These are phyloP conservation scores for Suillus bovinus DNA, from an alignment of 768 basidiomycete genomes.

Conservation along the genomic window DNA sequence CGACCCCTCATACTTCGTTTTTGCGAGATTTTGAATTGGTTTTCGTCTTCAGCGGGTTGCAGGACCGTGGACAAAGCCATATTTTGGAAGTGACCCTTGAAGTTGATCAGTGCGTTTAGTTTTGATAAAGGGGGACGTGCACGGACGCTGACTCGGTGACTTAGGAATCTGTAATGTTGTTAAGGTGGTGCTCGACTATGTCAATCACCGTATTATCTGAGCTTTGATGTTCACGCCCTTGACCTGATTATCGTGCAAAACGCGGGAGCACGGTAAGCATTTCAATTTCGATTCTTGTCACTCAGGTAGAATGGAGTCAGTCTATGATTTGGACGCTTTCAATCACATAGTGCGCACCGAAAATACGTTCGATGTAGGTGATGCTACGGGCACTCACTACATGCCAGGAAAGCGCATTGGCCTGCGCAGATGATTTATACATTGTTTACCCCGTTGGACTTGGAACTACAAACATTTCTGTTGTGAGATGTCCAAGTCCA, in stretches of 20 bases:
- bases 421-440: background rate
- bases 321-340: background rate
- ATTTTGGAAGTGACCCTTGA: slow-evolving; percentile 69
- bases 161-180: slow-evolving; percentile 92
- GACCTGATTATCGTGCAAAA: slow-evolving; percentile 66
- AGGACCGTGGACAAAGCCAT: slow-evolving; percentile 86
- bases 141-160: too few species aligned
- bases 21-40: slow-evolving; percentile 48
- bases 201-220: slow-evolving; percentile 90
- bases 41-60: slow-evolving; percentile 92
- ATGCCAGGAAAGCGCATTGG: too few species aligned
- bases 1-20: slow-evolving; percentile 27
- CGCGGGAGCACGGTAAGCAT: slow-evolving; percentile 81
- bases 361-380: background rate
- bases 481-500: background rate
- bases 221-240: slow-evolving; percentile 93
- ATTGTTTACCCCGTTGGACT: background rate
- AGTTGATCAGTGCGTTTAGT: slow-evolving; percentile 57
- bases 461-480: background rate
- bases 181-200: slow-evolving; percentile 92
- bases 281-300: too few species aligned
- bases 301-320: too few species aligned
- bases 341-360: background rate
- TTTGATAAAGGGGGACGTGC: slow-evolving; percentile 54
- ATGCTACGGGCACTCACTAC: background rate